A percentile compares a stretch with the other conserved stretches of the same genome.
Evolutionary conservation across 2,329 filamentous ascomycete genomes (phyloP).

Genomic region (Trichoderma endophyticum): DNA sequence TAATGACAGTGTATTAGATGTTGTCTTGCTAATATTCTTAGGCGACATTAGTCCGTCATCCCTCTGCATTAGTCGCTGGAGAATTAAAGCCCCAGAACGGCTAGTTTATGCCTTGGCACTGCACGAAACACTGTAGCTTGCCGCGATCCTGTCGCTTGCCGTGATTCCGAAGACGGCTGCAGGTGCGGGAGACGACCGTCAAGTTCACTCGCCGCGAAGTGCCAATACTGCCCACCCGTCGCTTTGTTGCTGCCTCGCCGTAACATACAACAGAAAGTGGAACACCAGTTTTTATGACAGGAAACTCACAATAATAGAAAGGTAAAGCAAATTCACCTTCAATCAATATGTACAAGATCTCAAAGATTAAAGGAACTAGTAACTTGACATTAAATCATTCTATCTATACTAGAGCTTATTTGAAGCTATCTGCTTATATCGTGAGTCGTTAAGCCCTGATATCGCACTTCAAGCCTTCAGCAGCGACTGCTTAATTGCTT

Average conservation of each 20-base stretch:
- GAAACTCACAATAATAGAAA: no score
- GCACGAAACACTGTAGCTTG: not conserved
- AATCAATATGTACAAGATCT: not conserved
- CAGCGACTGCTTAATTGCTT: not conserved
- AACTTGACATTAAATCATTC: not conserved
- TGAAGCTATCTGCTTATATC: not conserved
- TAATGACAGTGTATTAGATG: not conserved
- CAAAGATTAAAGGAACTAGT: not conserved
- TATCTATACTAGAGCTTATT: not conserved
- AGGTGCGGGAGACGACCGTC: not conserved
- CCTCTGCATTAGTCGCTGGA: not conserved
- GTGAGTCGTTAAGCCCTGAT: not conserved
- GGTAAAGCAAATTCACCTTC: no score
- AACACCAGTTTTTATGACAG: no score
- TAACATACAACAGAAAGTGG: no score
- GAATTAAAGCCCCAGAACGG: not conserved
- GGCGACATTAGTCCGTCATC: not conserved
- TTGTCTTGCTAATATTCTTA: not conserved
- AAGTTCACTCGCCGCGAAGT: not conserved
- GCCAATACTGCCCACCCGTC: accelerated
- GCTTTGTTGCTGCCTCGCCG: not conserved
- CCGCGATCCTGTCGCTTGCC: no score
- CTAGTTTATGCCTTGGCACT: not conserved
- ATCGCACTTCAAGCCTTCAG: not conserved
- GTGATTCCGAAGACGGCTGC: not conserved